A percentile compares a stretch with the other conserved stretches of the same genome.
phyloP scores from a whole-genome alignment of 306 rosid genomes.

The Biancaea sappan region DNA sequence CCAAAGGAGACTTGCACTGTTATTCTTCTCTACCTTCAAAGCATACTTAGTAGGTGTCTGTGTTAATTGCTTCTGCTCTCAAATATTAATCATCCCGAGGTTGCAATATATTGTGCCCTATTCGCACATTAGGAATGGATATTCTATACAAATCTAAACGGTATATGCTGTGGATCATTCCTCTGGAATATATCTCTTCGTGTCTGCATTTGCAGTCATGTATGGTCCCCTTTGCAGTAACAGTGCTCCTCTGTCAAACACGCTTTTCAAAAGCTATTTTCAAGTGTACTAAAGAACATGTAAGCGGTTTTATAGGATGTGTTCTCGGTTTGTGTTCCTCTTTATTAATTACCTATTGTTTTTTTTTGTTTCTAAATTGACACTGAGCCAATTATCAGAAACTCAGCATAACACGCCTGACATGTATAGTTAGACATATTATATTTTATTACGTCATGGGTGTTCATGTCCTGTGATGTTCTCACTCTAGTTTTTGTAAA shows the following conservation, averaged over 20 bases:
- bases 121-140: slow-evolving; percentile 25
- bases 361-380: too few relatives aligned
- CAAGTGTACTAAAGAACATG: background rate
- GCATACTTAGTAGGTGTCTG: too few relatives aligned
- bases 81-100: background rate
- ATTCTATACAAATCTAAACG: slow-evolving; percentile 21
- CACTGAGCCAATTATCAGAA: too few relatives aligned
- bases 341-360: too few relatives aligned
- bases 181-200: slow-evolving; percentile 32
- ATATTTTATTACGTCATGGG: too few relatives aligned
- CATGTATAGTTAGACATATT: too few relatives aligned
- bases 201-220: slow-evolving; percentile 10
- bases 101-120: background rate
- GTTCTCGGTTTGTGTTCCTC: too few relatives aligned
- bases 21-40: slow-evolving; percentile 26
- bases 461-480: too few relatives aligned
- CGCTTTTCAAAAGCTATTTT: background rate
- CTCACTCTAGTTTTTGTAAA: too few relatives aligned
- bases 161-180: slow-evolving; percentile 47
- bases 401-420: too few relatives aligned
- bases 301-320: too few relatives aligned
- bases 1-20: too few relatives aligned
- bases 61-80: slow-evolving; percentile 6
- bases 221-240: slow-evolving; percentile 37
- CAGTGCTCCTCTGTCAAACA: background rate